Evolutionary conservation across 2,329 filamentous ascomycete species (phyloP), one percentile per base, ranked within the genome.

Genomic region (Aspergillus quadricinctus): DNA sequence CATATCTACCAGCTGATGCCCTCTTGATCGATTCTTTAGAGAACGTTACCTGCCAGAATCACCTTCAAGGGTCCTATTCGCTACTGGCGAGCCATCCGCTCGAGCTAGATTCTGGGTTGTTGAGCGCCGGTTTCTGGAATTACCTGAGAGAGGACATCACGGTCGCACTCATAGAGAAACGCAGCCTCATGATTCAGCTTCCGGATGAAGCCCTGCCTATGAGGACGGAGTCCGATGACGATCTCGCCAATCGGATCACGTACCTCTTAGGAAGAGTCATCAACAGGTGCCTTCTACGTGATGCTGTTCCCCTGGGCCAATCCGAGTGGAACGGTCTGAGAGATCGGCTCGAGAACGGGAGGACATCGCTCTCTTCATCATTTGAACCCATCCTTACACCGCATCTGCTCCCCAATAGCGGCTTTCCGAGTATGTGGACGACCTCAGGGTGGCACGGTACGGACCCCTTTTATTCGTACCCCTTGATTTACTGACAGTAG

Each of bases 141-240:
- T 80, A 80, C 53, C 70, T 81, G 0, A 73, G 79, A 1, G 78
- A 81, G 62, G 78, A 82, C 40, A 81, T 82, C n/a, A 81, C 80
- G 0, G 78, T 80, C n/a, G 78, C 78, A n/a, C 62, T 82, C 0
- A 79, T 78, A 43, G 69, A 76, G 40, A 63, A 68, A 5, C 76
- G 75, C 23, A 69, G 70, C 0, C 60, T 80, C 1, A 79, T 78
- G 58, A 78, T 80, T 54, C 67, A 76, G 19, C 48, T 66, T 52
- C 77, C 11, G 49, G 66, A 11, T 43, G 57, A 25, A 59, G 70
- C 45, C 41, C 56, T 19, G 6, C 59, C 19, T 11, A 52, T 50
- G 1, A 49, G 64, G 4, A 29, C 57, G 0, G 57, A 58, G 0
- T 46, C 43, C 1, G 72, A 77, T 21, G 63, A 72, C 23, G 68